phyloP scores from a whole-genome alignment of 1,139 yeast genomes.

The Saccharomyces hybrid region DNA sequence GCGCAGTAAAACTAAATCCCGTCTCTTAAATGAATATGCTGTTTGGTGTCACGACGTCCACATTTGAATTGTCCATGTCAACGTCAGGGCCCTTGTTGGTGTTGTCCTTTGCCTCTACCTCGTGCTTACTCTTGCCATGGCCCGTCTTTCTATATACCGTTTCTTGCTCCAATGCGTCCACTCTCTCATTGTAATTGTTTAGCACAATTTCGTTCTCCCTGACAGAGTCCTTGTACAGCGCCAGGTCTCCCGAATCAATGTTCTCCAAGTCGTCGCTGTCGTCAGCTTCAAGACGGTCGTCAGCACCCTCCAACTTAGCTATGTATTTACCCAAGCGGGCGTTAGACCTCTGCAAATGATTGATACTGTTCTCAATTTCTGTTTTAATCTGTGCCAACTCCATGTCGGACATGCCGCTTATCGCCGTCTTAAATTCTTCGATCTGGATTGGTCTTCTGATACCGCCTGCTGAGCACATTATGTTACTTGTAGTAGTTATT shows the following conservation, averaged over 20 bases:
- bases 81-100: conserved; percentile 1
- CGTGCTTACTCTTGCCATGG: conserved; percentile 1
- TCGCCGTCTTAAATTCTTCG: conserved; percentile 34
- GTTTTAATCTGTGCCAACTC: conserved; percentile 27
- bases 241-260: conserved; percentile 27
- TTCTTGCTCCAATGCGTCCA: conserved; percentile 32
- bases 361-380: conserved; percentile 31
- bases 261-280: conserved; percentile 22
- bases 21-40: conserved; percentile 2
- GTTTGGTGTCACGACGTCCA: conserved; percentile 5
- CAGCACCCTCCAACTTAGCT: conserved; percentile 24
- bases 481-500: neutral
- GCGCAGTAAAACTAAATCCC: neutral
- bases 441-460: conserved; percentile 34
- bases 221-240: conserved; percentile 32
- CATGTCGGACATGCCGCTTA: conserved; percentile 30
- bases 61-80: conserved; percentile 5
- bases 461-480: conserved; percentile 19
- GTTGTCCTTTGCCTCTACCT: conserved; percentile 3
- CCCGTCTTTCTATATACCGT: conserved; percentile 15
- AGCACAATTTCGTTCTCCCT: conserved; percentile 34
- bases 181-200: conserved; percentile 32
- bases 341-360: conserved; percentile 34
- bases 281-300: conserved; percentile 19
- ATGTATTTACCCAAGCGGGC: conserved; percentile 29